Evolutionary conservation across 345 rosid species (phyloP).

Genomic region (Camelina sativa): DNA sequence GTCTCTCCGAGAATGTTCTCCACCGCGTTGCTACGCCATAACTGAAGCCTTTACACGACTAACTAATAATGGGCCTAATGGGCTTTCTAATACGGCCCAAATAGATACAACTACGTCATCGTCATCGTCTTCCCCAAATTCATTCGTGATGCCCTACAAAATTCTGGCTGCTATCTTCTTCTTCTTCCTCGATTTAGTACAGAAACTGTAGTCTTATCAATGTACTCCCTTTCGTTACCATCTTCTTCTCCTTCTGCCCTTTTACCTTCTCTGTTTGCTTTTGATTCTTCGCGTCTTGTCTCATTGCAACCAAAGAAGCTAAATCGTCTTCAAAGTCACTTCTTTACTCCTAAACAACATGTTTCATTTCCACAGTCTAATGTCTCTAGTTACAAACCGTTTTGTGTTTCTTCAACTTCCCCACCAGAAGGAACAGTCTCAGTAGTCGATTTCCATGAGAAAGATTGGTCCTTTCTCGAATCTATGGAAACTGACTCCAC

Average conservation of each 20-base stretch:
- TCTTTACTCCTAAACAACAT: conserved; percentile 21
- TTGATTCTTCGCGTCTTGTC: conserved; percentile 29
- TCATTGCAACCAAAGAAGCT: conserved; percentile 34
- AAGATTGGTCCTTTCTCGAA: conserved; percentile 94
- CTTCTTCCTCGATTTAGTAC: conserved; percentile 28
- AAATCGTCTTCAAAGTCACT: conserved; percentile 23
- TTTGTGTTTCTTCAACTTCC: conserved; percentile 36
- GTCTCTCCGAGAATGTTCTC: neutral
- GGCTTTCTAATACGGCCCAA: conserved; percentile 34
- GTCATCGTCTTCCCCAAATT: conserved; percentile 13
- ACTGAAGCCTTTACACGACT: neutral
- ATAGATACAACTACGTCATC: neutral
- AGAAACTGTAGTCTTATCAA: conserved; percentile 36
- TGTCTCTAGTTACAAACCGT: conserved; percentile 33
- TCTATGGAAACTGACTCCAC: conserved; percentile 51
- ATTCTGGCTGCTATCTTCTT: conserved; percentile 31
- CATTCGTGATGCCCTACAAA: conserved; percentile 27
- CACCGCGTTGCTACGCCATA: conserved; percentile 22
- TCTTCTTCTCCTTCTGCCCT: conserved; percentile 27
- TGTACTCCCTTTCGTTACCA: conserved; percentile 38
- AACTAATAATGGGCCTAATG: conserved; percentile 5
- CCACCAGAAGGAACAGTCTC: conserved; percentile 56
- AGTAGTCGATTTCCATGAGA: conserved; percentile 62
- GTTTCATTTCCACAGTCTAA: conserved; percentile 21
- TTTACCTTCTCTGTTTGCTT: conserved; percentile 24